Conservation (phyloP, 768 basidiomycete species). For the Hypsizygus marmoreus region DNA sequence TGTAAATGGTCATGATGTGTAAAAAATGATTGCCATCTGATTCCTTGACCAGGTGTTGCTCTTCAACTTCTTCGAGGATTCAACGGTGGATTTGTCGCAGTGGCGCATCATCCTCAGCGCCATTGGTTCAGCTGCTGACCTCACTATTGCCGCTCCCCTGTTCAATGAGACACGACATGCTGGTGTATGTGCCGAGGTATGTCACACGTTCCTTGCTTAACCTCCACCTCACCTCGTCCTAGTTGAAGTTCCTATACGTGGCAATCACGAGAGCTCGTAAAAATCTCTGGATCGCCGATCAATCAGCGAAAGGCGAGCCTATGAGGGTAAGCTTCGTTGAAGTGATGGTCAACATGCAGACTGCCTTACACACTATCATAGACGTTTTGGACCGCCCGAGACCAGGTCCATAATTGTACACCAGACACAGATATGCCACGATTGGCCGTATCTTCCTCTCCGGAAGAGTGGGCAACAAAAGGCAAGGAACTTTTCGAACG, state of each 20-base stretch:
- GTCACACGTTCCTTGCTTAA: constrained; percentile 4
- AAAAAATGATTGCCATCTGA: constrained; percentile 1
- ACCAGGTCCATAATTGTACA: constrained; percentile 49
- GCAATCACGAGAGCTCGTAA: constrained; percentile 71
- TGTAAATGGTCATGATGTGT: constrained; percentile 29
- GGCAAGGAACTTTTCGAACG: constrained; percentile 39
- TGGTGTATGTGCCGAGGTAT: constrained; percentile 60
- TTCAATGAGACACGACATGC: constrained; percentile 55
- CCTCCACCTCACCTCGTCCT: not conserved
- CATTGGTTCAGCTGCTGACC: constrained; percentile 22
- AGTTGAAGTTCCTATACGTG: constrained; percentile 73
- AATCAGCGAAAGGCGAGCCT: constrained; percentile 53
- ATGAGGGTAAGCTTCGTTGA: constrained; percentile 47
- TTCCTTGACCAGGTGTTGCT: constrained; percentile 56
- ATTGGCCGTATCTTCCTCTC: constrained; percentile 55
- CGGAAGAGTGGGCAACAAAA: constrained; percentile 37
- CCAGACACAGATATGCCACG: constrained; percentile 51
- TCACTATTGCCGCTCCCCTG: constrained; percentile 35
- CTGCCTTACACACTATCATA: constrained; percentile 24
- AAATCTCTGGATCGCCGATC: constrained; percentile 71
- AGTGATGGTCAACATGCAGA: too few relatives aligned
- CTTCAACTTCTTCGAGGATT: constrained; percentile 77
- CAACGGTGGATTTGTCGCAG: constrained; percentile 46
- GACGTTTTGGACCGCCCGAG: constrained; percentile 51
- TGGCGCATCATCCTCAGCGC: constrained; percentile 63